phyloP scores from a whole-genome alignment of 2,329 filamentous ascomycete species.

The Myotisia sp. region DNA sequence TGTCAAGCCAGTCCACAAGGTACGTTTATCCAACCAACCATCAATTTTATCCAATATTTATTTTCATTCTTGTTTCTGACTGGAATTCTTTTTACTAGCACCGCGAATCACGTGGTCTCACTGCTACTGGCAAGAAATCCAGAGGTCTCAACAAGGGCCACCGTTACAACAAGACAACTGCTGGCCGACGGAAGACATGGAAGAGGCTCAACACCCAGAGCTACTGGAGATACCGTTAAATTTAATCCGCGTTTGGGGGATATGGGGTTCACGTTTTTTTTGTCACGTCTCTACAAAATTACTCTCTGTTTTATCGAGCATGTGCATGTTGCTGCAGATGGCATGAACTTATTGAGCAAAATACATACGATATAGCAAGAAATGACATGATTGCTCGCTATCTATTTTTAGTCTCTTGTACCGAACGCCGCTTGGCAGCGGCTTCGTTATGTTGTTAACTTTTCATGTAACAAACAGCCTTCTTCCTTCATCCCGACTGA shows the following conservation, averaged over 20 bases:
- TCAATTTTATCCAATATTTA: conserved; percentile 14
- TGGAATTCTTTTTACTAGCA: conserved; percentile 47
- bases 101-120: conserved; percentile 94
- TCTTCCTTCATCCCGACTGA: too few species aligned
- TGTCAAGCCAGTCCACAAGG: conserved; percentile 97
- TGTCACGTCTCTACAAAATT: conserved; percentile 5
- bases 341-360: conserved; percentile 4
- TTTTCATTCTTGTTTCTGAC: too few species aligned
- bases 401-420: too few species aligned
- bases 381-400: conserved; percentile 4
- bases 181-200: conserved; percentile 99
- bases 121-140: conserved; percentile 97
- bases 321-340: conserved; percentile 1
- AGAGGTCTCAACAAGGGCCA: conserved; percentile 99
- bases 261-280: conserved; percentile 2
- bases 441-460: too few species aligned
- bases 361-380: conserved; percentile 4
- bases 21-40: conserved; percentile 14
- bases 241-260: conserved; percentile 4
- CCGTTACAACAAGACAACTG: conserved; percentile 95
- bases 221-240: conserved; percentile 89
- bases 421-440: too few species aligned
- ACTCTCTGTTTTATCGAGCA: conserved; percentile 1
- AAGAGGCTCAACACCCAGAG: conserved; percentile 99
- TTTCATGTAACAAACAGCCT: too few species aligned